Conservation (phyloP, 1,139 yeast species). For the Geotrichum fermentans region DNA sequence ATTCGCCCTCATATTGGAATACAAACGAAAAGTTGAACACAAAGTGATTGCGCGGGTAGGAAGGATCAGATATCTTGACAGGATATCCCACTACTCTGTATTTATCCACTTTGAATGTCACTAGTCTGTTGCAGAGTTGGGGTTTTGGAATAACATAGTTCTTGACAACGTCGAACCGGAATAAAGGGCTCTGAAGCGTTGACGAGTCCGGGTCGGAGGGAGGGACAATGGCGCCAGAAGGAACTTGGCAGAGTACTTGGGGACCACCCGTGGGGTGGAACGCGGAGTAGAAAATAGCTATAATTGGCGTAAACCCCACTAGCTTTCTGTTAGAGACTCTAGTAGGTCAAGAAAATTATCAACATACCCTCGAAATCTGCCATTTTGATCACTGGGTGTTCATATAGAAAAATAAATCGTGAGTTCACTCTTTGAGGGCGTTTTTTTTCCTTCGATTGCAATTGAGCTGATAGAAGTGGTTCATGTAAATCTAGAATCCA, state of each 20-base stretch:
- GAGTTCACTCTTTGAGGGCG: too few species aligned
- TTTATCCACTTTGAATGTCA: slow-evolving; percentile 66
- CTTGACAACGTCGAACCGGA: slow-evolving; percentile 80
- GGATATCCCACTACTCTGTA: slow-evolving; percentile 87
- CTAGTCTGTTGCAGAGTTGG: slow-evolving; percentile 73
- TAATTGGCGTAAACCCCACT: slow-evolving; percentile 74
- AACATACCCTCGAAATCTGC: slow-evolving; percentile 16
- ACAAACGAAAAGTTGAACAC: slow-evolving; percentile 91
- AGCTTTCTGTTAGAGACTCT: not conserved
- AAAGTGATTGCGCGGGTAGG: slow-evolving; percentile 85
- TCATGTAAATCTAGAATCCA: too few species aligned
- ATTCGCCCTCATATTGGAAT: slow-evolving; percentile 74
- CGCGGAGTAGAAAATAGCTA: slow-evolving; percentile 81
- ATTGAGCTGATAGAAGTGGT: too few species aligned
- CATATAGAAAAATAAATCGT: not conserved
- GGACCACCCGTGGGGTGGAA: slow-evolving; percentile 97
- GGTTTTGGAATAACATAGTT: slow-evolving; percentile 93
- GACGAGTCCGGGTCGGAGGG: slow-evolving; percentile 37
- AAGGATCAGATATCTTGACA: slow-evolving; percentile 66
- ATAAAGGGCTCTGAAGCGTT: slow-evolving; percentile 43
- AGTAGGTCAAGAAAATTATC: not conserved
- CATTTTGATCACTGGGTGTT: not conserved
- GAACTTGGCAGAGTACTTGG: slow-evolving; percentile 88
- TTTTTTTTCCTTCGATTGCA: too few species aligned
- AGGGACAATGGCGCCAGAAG: slow-evolving; percentile 53